Evolutionary conservation across 208 protist species (phyloP).

Genomic region (Zelonia costaricensis): DNA sequence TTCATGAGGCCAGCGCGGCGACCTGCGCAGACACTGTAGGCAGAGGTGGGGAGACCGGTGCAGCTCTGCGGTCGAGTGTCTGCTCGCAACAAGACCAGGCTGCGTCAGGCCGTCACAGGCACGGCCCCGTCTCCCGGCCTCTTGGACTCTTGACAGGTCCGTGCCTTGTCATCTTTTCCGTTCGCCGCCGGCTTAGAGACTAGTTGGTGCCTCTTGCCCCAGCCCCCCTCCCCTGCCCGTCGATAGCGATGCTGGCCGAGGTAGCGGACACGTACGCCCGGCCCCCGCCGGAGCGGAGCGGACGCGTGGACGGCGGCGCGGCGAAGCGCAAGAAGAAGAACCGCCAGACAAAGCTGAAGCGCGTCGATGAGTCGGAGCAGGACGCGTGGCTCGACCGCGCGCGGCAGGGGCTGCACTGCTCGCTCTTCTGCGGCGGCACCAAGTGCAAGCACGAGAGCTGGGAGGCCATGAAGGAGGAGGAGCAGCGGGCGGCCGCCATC

Average conservation of each 20-base stretch:
- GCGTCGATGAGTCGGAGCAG: slow-evolving; percentile 74
- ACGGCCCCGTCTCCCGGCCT: too few relatives aligned
- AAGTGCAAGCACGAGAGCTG: slow-evolving; percentile 87
- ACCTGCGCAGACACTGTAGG: too few relatives aligned
- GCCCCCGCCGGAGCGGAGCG: slow-evolving; percentile 40
- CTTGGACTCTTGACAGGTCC: too few relatives aligned
- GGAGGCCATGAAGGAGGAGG: slow-evolving; percentile 52
- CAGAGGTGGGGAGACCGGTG: too few relatives aligned
- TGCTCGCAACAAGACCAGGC: too few relatives aligned
- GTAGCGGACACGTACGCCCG: slow-evolving; percentile 34
- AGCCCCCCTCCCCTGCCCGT: too few relatives aligned
- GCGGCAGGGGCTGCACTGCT: slow-evolving; percentile 79
- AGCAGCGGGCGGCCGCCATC: slow-evolving; percentile 66
- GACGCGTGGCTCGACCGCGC: slow-evolving; percentile 73
- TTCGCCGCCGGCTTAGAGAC: too few relatives aligned
- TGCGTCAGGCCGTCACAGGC: too few relatives aligned
- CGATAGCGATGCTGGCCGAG: slow-evolving; percentile 27
- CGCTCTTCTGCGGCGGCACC: slow-evolving; percentile 73
- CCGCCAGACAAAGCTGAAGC: slow-evolving; percentile 35
- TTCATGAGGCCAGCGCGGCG: too few relatives aligned
- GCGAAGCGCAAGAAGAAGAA: slow-evolving; percentile 33
- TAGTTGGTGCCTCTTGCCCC: too few relatives aligned
- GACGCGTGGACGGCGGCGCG: slow-evolving; percentile 2
- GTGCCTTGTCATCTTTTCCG: too few relatives aligned
- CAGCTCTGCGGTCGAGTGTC: too few relatives aligned